Base-by-base conservation (phyloP, 2,329 filamentous ascomycete species). In the Verticillium zaregamsianum region DNA sequence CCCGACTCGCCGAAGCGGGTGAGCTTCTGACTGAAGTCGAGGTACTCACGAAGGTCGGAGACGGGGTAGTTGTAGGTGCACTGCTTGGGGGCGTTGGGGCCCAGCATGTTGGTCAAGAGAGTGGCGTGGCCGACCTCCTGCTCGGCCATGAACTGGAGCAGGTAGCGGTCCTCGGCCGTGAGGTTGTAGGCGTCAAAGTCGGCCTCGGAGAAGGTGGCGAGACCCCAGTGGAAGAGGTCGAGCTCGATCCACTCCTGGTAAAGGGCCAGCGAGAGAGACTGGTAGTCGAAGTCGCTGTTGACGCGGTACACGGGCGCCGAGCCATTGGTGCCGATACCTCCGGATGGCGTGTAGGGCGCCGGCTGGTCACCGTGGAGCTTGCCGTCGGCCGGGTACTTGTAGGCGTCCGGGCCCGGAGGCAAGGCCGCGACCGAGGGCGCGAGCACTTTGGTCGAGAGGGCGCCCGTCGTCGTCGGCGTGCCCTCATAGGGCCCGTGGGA, bases 191-290 rank as follows among this genome's bases (percentile, higher is more conserved):
- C 84, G 7, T 85, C 78, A 66, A 93, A 95, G 17, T 95, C 89
- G 35, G 85, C 80, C 0, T 80, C 84, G 1, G 85, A 86, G 74
- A 91, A 95, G 0, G 80, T 84, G 0, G 84, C 86, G 3, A 95
- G 81, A 15, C 89, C 91, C 70, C 90, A 87, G 73, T 91, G 87
- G 82, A 95, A 95, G 15, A 92, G 81, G 71, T 95, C 92, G 1
- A 95, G 81, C 76, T 95, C 91, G 60, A 94, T 92, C 84, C 86
- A 95, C 74, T 95, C 91, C 68, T 93, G 89, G 71, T 94, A 93
- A 0, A 94, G 79, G 14, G 84, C 90, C 14, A 95, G 79, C 0
- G 87, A 83, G 33, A 95, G 81, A 0, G 90, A 93, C 72, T 94
- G 83, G 71, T 89, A 95, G 73, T 95, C 92, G 70, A 93, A 95